Evolutionary conservation across 2,329 filamentous ascomycete genomes (phyloP).

Genomic region (Fusarium sp.): DNA sequence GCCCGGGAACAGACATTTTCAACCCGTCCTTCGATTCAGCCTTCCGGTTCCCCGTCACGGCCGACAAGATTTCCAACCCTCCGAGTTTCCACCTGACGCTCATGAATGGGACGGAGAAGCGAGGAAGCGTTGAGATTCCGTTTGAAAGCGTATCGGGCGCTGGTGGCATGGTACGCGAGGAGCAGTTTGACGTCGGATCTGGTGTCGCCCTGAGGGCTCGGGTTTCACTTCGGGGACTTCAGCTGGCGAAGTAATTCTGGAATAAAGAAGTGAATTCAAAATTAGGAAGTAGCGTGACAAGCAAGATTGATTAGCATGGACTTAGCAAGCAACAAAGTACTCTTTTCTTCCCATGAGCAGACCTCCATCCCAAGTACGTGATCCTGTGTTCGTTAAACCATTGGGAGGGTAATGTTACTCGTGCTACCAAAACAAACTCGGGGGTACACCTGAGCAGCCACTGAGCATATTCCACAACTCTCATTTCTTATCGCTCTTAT

Average conservation of each 20-base stretch:
- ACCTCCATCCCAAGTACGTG: no score
- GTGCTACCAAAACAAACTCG: no score
- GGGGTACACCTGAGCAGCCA: no score
- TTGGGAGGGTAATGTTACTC: no score
- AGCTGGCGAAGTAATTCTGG: conserved; percentile 30
- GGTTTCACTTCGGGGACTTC: conserved; percentile 38
- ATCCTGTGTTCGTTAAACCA: no score
- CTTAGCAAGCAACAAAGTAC: conserved; percentile 17
- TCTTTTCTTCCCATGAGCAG: background rate
- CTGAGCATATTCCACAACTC: no score
- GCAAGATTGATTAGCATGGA: conserved; percentile 14
- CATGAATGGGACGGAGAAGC: conserved; percentile 33
- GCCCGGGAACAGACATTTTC: conserved; percentile 46
- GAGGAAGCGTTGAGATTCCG: conserved; percentile 37
- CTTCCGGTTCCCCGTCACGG: conserved; percentile 45
- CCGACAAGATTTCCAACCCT: conserved; percentile 34
- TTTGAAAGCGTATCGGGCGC: conserved; percentile 27
- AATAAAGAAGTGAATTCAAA: fast-evolving
- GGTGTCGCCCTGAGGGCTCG: conserved; percentile 39
- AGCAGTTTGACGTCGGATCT: conserved; percentile 44
- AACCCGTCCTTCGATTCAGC: conserved; percentile 46
- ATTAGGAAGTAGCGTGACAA: background rate
- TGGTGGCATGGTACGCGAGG: conserved; percentile 28
- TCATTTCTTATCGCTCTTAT: no score
- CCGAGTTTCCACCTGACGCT: conserved; percentile 38